phyloP scores from a whole-genome alignment of 257 asterid genomes.

The Solanum pinnatisectum region DNA sequence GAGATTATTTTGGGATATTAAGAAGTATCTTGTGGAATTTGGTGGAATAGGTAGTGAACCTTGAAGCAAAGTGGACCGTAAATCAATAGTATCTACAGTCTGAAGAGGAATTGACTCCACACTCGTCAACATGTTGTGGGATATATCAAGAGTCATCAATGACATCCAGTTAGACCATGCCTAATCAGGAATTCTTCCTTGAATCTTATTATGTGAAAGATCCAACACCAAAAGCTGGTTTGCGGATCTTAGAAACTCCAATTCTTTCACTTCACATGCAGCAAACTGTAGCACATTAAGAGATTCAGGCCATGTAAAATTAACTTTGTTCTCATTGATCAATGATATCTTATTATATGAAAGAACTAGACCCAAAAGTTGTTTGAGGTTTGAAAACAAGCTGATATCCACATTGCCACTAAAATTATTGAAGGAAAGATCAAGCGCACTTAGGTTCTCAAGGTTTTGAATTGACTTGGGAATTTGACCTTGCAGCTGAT shows the following conservation, averaged over 20 bases:
- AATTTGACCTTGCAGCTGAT: not conserved
- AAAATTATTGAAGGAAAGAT: not conserved
- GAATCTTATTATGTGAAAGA: not conserved
- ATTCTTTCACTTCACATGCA: not conserved
- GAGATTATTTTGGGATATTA: not conserved
- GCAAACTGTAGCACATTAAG: not conserved
- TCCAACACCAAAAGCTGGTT: not conserved
- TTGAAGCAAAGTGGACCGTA: not conserved
- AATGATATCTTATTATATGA: not conserved
- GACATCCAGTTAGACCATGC: not conserved
- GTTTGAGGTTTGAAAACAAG: not conserved
- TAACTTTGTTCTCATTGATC: not conserved
- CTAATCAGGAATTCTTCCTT: not conserved
- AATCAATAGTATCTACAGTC: not conserved
- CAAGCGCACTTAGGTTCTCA: not conserved
- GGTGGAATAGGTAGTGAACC: not conserved
- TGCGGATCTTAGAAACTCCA: not conserved
- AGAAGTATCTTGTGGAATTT: not conserved
- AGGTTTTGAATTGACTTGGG: not conserved
- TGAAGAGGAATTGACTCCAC: not conserved
- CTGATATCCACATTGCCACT: not conserved
- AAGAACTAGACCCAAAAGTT: not conserved
- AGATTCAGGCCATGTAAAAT: not conserved
- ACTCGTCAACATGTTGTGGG: not conserved
- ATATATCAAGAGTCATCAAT: not conserved